Base-by-base conservation (phyloP, 345 rosid species). In the Triadica sebifera region DNA sequence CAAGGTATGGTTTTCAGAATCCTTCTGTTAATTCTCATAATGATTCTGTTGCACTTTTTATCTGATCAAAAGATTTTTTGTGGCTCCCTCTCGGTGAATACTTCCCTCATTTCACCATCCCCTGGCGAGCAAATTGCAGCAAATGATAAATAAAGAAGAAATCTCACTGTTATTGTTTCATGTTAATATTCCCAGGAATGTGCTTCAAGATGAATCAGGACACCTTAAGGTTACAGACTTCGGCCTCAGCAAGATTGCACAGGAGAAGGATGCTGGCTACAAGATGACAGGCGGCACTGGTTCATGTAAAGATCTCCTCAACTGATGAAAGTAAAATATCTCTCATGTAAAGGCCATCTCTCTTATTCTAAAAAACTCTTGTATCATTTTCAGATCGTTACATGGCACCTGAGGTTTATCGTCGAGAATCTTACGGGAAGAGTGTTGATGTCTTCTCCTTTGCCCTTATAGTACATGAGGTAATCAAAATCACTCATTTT, bases 351-450 rank as follows among this genome's bases (percentile, higher is more conserved):
- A 39, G 34, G 34, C 47, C 50, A 25, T 24, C 16, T 43, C 34
- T 52, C 64, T 65, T 5, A 43, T 43, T 55, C 11, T 66, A 17
- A 45, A 17, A 47, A 7, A 58, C 45, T 74, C 4, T 55, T 57
- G 7, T 69, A 19, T 24, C 43, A 60, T 79, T 50, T 10, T 69
- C 81, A 89, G 90, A 89, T 85, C 89, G 93, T 24, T 89, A 89
- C 78, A 85, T 89, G 93, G 89, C 89, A 19, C 93, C 93, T 0
- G 90, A 89, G 82, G 93, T 89, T 66, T 89, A 81, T 72, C 87
- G 89, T 56, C 86, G 90, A 62, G 90, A 87, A 79, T 85, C 93
- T 49, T 87, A 89, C 71, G 93, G 93, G 67, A 89, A 85, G 78
- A 87, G 89, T 57, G 83, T 86, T 47, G 90, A 89, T 80, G 88